Conservation (phyloP, 1,139 yeast species). For the Geotrichum aggregatum region DNA sequence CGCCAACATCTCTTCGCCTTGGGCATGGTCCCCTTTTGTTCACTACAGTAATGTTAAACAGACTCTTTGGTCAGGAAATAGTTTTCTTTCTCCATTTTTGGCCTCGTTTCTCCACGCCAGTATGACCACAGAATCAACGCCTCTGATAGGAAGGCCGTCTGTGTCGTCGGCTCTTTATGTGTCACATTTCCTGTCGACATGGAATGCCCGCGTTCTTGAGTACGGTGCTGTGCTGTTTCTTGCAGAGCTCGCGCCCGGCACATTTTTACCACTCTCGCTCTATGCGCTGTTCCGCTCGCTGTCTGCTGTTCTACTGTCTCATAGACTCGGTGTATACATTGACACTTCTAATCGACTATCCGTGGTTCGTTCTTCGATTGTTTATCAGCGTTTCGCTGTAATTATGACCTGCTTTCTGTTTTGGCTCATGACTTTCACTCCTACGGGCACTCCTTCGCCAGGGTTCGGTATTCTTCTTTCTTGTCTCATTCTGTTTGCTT, state of each 20-base stretch:
- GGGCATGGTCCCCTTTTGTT: too few species aligned
- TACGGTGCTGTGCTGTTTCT: slow-evolving; percentile 39
- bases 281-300: slow-evolving; percentile 36
- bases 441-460: slow-evolving; percentile 7
- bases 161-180: slow-evolving; percentile 25
- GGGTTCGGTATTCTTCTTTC: slow-evolving; percentile 21
- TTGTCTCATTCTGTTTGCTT: slow-evolving; percentile 34
- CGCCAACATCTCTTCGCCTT: too few species aligned
- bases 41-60: too few species aligned
- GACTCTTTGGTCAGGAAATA: too few species aligned
- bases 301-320: slow-evolving; percentile 35
- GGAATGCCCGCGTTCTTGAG: slow-evolving; percentile 40
- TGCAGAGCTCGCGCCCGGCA: slow-evolving; percentile 35
- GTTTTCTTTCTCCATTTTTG: too few species aligned
- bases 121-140: background rate
- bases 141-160: background rate
- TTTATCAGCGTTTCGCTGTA: slow-evolving; percentile 38
- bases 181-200: slow-evolving; percentile 38
- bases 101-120: background rate
- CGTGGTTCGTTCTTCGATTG: slow-evolving; percentile 36
- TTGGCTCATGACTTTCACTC: slow-evolving; percentile 24
- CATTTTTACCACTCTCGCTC: slow-evolving; percentile 36
- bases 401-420: slow-evolving; percentile 31
- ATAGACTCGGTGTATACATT: slow-evolving; percentile 31
- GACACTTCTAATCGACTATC: slow-evolving; percentile 32